Evolutionary conservation across 139 green algal genomes (phyloP), one percentile per base, ranked within the genome.

Genomic region (Nannochloris sp.): DNA sequence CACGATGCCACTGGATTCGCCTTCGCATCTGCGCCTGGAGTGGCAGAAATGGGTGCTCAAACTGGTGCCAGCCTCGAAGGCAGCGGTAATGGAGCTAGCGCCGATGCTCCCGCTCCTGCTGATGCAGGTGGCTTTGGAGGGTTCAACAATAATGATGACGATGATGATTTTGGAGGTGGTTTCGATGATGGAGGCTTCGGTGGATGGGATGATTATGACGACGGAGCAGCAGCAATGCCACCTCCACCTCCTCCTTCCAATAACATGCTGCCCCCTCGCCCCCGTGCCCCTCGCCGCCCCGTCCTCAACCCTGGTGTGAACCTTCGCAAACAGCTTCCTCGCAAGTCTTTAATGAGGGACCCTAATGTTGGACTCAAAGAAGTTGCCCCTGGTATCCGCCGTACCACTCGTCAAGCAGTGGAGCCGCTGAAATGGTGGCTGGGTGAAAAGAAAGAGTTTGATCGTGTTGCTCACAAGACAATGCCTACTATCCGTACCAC

Each of bases 351-450:
- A 34, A 27, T 4, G 25, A 45, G 53, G 58, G 56, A 70, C 25
- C 56, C 58, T 14, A 35, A 19, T 34, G 54, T 61, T 14, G 71
- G 71, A 4, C 59, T 39, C 24, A 45, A 74, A 1, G 71, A 78
- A 34, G 10, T 78, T 27, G 42, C 54, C 24, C 64, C 71, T 3
- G 71, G 71, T 4, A 33, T 74, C 30, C 65, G 71, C 9, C 58
- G 71, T 33, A 73, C 44, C 30, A 61, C 44, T 5, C 58, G 71
- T 4, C 4, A 25, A 30, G 10, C 36, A 30, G 15, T 62, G 38
- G 42, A 47, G 44, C 71, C 71, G 25, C 60, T 78, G 32, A 68
- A 61, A 39, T 78, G 71, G 71, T 78, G 71, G 71, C 65, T 73
- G 23, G 62, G 62, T 30, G 71, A 78, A 37, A 61, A 45, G 38